phyloP scores from a whole-genome alignment of 192 early-diverging fungal species.

The Linnemannia zychae region DNA sequence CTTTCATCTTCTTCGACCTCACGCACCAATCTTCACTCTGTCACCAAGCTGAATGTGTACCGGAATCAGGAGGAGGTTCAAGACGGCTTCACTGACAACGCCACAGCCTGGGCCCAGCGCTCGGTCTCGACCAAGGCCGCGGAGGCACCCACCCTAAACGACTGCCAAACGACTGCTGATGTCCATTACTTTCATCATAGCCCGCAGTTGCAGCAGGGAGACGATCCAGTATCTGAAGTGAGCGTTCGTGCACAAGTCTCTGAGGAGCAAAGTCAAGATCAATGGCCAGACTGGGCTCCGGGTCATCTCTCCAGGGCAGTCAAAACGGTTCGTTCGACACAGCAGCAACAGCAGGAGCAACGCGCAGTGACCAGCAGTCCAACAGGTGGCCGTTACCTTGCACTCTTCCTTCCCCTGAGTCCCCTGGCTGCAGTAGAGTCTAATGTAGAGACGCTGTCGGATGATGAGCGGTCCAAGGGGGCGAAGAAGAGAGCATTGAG shows the following conservation, averaged over 20 bases:
- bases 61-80: background rate
- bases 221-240: background rate
- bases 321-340: background rate
- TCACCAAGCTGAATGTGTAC: background rate
- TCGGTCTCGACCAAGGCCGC: background rate
- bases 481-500: conserved; percentile 11
- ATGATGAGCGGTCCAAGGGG: background rate
- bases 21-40: background rate
- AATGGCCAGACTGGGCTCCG: background rate
- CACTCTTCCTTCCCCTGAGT: background rate
- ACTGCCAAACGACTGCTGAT: background rate
- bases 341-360: background rate
- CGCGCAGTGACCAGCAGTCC: background rate
- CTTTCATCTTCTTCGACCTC: background rate
- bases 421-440: background rate
- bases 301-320: background rate
- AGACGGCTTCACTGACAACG: background rate
- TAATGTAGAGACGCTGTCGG: background rate
- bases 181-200: background rate
- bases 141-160: background rate
- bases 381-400: background rate
- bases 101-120: background rate
- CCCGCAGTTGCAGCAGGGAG: background rate
- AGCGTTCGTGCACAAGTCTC: background rate
- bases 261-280: background rate